Evolutionary conservation across 345 rosid species (phyloP), one percentile per base, ranked within the genome.

Genomic region (Theobroma cacao): DNA sequence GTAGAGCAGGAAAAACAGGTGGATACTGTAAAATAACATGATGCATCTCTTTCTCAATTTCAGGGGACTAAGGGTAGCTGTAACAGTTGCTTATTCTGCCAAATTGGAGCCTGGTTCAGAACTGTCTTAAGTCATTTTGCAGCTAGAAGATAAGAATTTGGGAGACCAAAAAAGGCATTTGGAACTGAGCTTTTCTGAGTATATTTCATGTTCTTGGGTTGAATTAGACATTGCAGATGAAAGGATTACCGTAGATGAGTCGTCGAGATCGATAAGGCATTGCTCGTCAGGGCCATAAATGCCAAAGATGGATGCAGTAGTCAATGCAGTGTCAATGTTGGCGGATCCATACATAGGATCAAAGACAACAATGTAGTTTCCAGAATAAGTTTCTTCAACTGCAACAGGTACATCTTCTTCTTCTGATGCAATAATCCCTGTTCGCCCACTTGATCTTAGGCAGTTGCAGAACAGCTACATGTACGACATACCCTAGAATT

Each of bases 341-440:
- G 98, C 91, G 20, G 98, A 95, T 78, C 99, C 99, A 66, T 95
- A 98, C 11, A 95, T 95, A 8, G 97, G 98, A 79, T 95, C 97
- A 68, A 95, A 93, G 24, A 93, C 98, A 26, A 88, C 96, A 20
- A 95, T 89, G 78, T 95, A 95, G 87, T 95, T 93, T 5, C 97
- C 96, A 3, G 98, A 93, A 92, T 86, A 95, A 72, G 98, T 93
- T 83, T 93, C 98, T 56, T 93, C 96, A 72, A 93, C 99, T 0
- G 98, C 97, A 31, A 95, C 98, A 1, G 99, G 98, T 30, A 95
- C 98, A 38, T 95, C 99, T 85, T 95, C 98, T 88, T 93, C 98
- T 81, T 93, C 97, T 2, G 99, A 95, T 9, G 99, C 98, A 60
- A 93, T 93, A 58, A 95, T 95, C 79, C 96, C 98, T 0, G 99